Conservation (phyloP, 78 protist species). For the Dictyostelium discoideum region DNA sequence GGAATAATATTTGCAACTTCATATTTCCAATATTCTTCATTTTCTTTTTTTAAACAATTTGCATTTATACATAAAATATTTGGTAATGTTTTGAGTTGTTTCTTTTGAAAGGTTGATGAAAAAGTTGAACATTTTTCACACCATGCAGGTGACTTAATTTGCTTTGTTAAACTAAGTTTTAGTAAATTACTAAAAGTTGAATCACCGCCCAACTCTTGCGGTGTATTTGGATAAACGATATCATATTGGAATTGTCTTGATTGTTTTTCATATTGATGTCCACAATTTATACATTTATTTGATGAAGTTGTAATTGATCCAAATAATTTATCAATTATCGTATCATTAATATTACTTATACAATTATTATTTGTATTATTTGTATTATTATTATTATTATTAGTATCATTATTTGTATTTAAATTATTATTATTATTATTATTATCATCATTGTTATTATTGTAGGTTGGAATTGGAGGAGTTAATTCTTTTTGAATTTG, state of each 20-base stretch:
- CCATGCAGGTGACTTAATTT: conserved; percentile 80
- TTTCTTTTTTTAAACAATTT: conserved; percentile 59
- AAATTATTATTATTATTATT: neutral
- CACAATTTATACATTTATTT: conserved; percentile 80
- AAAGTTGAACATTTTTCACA: conserved; percentile 65
- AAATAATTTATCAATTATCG: conserved; percentile 66
- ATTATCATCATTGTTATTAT: neutral
- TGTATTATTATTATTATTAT: conserved; percentile 1
- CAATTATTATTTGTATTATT: neutral
- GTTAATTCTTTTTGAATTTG: conserved; percentile 82
- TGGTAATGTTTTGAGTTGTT: conserved; percentile 55
- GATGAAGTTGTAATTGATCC: conserved; percentile 41
- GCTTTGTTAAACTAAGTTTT: conserved; percentile 28
- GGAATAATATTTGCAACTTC: conserved; percentile 38
- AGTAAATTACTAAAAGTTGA: conserved; percentile 35
- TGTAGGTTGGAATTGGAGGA: conserved; percentile 14
- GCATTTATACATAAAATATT: conserved; percentile 69
- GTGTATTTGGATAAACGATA: conserved; percentile 24
- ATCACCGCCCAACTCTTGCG: conserved; percentile 28
- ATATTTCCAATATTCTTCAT: conserved; percentile 79
- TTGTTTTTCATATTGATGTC: conserved; percentile 47
- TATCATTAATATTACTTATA: neutral
- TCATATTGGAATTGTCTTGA: conserved; percentile 52
- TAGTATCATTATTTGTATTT: too few species aligned
- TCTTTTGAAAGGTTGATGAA: conserved; percentile 59